phyloP scores from a whole-genome alignment of 2,329 filamentous ascomycete genomes.

The Botrytis porri region DNA sequence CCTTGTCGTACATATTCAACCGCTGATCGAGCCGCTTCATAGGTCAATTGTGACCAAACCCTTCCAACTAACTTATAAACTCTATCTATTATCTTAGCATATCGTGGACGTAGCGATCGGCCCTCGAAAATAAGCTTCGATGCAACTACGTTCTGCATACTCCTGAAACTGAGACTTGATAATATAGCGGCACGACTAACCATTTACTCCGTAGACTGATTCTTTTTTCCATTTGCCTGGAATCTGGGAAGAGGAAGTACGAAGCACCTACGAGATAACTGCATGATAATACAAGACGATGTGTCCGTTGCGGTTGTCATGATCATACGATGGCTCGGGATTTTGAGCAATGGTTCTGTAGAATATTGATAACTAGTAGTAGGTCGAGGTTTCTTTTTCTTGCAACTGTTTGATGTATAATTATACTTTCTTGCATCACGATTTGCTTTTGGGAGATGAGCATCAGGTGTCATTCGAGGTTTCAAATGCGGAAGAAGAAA shows the following conservation, averaged over 20 bases:
- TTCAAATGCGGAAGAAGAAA: background rate
- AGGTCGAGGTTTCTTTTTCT: background rate
- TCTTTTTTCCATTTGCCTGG: background rate
- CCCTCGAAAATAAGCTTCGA: background rate
- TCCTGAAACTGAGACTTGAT: background rate
- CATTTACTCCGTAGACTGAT: background rate
- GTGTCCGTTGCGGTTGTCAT: background rate
- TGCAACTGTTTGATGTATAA: background rate
- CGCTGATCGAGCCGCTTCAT: background rate
- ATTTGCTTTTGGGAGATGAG: background rate
- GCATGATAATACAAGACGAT: background rate
- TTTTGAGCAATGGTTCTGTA: background rate
- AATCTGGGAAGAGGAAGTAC: too few species aligned
- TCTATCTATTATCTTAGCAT: background rate
- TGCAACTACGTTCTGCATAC: conserved; percentile 1
- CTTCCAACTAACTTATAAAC: too few species aligned
- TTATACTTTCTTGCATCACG: background rate
- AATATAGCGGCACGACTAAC: background rate
- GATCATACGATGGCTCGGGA: background rate
- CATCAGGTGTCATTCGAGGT: background rate
- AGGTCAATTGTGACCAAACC: background rate
- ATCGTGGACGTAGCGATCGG: background rate
- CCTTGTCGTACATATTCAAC: background rate
- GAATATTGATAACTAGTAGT: background rate
- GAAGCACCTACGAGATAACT: too few species aligned